phyloP scores from a whole-genome alignment of 352 stramenopile species.

The Pythium sukuiense region DNA sequence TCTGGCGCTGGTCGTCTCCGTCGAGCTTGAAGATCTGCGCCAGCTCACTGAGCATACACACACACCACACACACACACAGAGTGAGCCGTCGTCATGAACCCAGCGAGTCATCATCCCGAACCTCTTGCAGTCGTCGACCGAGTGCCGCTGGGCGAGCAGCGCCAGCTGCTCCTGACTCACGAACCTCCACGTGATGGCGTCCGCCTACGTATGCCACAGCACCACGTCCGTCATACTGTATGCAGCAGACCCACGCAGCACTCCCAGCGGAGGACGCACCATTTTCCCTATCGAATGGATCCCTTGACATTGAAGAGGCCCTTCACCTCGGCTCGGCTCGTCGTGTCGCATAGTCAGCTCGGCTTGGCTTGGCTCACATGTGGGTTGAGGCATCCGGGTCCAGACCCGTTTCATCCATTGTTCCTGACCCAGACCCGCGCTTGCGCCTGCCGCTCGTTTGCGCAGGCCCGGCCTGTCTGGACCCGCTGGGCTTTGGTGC shows the following conservation, averaged over 20 bases:
- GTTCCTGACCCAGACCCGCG: background rate
- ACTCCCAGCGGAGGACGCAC: background rate
- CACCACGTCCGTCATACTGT: background rate
- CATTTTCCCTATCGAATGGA: slow-evolving; percentile 3
- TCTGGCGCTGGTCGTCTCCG: slow-evolving; percentile 35
- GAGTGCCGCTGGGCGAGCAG: slow-evolving; percentile 39
- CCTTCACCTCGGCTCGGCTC: slow-evolving; percentile 7
- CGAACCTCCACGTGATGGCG: slow-evolving; percentile 60
- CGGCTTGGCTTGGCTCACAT: background rate
- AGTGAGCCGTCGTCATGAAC: too few relatives aligned
- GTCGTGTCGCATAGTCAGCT: background rate
- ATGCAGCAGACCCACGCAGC: too few relatives aligned
- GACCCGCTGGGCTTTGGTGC: slow-evolving; percentile 19
- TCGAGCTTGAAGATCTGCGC: slow-evolving; percentile 56
- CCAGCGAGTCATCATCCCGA: background rate
- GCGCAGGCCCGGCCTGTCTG: slow-evolving; percentile 14
- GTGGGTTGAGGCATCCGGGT: background rate
- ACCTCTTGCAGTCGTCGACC: slow-evolving; percentile 65
- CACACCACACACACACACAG: background rate
- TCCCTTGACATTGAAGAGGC: slow-evolving; percentile 17
- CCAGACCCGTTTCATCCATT: background rate
- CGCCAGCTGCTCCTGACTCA: slow-evolving; percentile 40
- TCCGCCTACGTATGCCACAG: slow-evolving; percentile 28
- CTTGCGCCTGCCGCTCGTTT: slow-evolving; percentile 19
- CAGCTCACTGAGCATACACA: slow-evolving; percentile 32